phyloP scores from a whole-genome alignment of 768 basidiomycete genomes.

The Lactarius quietus region DNA sequence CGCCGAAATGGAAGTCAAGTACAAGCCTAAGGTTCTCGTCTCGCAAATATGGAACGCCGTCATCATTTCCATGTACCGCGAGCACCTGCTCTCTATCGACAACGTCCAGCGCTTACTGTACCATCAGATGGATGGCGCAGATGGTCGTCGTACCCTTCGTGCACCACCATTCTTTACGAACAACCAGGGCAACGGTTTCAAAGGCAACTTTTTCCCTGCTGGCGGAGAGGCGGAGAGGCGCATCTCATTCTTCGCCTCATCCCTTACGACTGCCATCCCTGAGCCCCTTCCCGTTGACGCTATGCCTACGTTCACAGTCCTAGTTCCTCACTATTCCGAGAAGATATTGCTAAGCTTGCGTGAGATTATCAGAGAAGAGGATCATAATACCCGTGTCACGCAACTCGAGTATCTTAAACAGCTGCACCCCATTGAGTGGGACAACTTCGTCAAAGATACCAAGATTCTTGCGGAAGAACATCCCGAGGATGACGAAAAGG shows the following conservation, averaged over 20 bases:
- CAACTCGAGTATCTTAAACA: conserved; percentile 98
- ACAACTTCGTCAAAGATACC: conserved; percentile 99
- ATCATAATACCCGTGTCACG: conserved; percentile 94
- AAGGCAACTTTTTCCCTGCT: conserved; percentile 85
- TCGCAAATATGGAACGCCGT: conserved; percentile 99
- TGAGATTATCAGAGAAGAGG: conserved; percentile 98
- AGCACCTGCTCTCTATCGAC: conserved; percentile 95
- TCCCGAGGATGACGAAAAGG: conserved; percentile 62
- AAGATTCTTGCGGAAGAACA: conserved; percentile 97
- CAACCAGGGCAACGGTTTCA: conserved; percentile 68
- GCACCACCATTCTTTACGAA: conserved; percentile 98
- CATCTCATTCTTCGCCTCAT: conserved; percentile 98
- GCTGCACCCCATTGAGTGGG: conserved; percentile 98
- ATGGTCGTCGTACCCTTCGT: conserved; percentile 87
- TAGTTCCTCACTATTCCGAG: conserved; percentile 98
- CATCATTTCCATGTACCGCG: conserved; percentile 99
- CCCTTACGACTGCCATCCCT: conserved; percentile 91
- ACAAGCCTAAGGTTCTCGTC: conserved; percentile 98
- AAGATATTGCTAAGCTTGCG: conserved; percentile 95
- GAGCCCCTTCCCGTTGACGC: conserved; percentile 95
- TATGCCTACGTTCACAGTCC: conserved; percentile 99
- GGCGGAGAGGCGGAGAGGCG: conserved; percentile 96
- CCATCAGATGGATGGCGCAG: conserved; percentile 90
- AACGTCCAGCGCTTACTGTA: conserved; percentile 97
- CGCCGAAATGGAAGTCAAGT: conserved; percentile 97